phyloP scores from a whole-genome alignment of 2,329 filamentous ascomycete species.

The Nemania sp. region DNA sequence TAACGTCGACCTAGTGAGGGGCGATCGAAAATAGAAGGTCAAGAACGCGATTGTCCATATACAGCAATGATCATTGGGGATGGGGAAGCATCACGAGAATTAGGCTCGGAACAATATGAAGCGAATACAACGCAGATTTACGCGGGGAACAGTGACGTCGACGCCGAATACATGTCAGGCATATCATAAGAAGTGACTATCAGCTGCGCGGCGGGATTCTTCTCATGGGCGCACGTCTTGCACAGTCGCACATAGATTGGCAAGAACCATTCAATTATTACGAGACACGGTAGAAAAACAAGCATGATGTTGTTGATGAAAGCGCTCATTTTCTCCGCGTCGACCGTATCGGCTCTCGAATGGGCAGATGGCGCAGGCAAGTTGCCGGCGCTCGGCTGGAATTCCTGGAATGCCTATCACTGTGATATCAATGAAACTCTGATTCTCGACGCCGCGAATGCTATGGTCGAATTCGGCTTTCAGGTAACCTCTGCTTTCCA shows the following conservation, averaged over 20 bases:
- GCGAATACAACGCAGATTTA: slow-evolving; percentile 3
- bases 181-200: neutral
- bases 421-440: slow-evolving; percentile 56
- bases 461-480: slow-evolving; percentile 47
- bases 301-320: slow-evolving; percentile 4
- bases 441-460: slow-evolving; percentile 52
- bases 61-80: slow-evolving; percentile 5
- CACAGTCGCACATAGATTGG: neutral
- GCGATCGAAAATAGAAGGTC: slow-evolving; percentile 8
- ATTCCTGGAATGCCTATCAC: slow-evolving; percentile 57
- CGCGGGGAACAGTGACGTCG: slow-evolving; percentile 4
- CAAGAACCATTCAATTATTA: neutral
- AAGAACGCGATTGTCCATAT: neutral
- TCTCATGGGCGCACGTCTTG: neutral
- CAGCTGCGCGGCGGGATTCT: neutral
- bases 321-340: slow-evolving; percentile 7
- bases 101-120: neutral
- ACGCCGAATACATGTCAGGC: neutral
- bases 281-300: neutral
- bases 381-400: slow-evolving; percentile 53
- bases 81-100: neutral
- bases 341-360: slow-evolving; percentile 22
- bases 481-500: slow-evolving; percentile 37
- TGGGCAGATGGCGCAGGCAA: slow-evolving; percentile 27
- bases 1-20: neutral